Conservation (phyloP, 495 filamentous ascomycete species). For the Talaromyces stipitatus region DNA sequence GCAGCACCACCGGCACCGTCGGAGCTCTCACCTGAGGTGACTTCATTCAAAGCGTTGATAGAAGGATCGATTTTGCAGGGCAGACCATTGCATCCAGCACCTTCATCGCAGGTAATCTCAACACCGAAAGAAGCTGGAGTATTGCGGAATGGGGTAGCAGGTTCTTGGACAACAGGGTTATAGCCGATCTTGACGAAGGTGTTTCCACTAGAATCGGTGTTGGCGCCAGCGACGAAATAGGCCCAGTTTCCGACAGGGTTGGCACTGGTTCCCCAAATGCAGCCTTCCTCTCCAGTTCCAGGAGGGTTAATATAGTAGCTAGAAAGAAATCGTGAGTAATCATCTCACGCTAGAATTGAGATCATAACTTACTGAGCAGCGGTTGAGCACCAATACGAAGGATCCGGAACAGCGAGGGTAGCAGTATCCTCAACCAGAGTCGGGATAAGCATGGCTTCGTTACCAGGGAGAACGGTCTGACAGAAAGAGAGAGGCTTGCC, state of each 20-base stretch:
- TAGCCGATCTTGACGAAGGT: conserved; percentile 74
- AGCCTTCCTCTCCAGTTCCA: conserved; percentile 52
- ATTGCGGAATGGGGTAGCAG: conserved; percentile 47
- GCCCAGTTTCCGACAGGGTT: conserved; percentile 73
- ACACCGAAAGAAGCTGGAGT: conserved; percentile 59
- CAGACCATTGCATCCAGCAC: conserved; percentile 61
- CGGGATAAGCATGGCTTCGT: conserved; percentile 83
- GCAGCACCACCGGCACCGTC: conserved; percentile 61
- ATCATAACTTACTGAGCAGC: conserved; percentile 57
- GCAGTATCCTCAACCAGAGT: conserved; percentile 49
- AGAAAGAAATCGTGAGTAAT: conserved; percentile 7
- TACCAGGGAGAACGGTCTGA: conserved; percentile 78
- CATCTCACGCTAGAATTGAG: neutral
- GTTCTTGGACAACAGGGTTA: conserved; percentile 68
- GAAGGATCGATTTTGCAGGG: conserved; percentile 69
- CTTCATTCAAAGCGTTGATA: conserved; percentile 52
- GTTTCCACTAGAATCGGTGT: conserved; percentile 54
- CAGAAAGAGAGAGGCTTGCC: conserved; percentile 61
- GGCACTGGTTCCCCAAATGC: conserved; percentile 59
- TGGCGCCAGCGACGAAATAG: conserved; percentile 72
- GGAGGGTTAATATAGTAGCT: conserved; percentile 78
- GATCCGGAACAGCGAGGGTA: conserved; percentile 63
- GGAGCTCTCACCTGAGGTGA: conserved; percentile 38
- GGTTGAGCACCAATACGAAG: conserved; percentile 63
- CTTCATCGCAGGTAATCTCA: conserved; percentile 56